Conservation (phyloP, 441 rosid species). For the Viola pubescens region DNA sequence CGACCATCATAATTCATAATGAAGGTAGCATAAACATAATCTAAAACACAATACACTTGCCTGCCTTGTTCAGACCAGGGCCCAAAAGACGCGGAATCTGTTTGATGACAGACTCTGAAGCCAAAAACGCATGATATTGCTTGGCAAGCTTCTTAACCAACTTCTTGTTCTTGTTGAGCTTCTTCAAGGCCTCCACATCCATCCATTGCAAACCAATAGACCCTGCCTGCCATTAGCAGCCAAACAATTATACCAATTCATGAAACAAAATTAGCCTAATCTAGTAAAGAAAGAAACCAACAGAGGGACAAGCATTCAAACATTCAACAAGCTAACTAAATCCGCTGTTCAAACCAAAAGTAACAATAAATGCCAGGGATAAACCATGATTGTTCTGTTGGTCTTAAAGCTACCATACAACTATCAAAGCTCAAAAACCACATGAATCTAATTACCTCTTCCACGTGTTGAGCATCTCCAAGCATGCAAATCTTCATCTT, state of each 20-base stretch:
- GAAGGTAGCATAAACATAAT: not conserved
- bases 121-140: conserved; percentile 88
- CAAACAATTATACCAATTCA: not conserved
- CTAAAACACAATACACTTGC: conserved; percentile 35
- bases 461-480: conserved; percentile 95
- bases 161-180: conserved; percentile 93
- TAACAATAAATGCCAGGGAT: not conserved
- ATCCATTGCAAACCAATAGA: conserved; percentile 65
- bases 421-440: not conserved
- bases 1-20: not conserved
- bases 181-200: conserved; percentile 92
- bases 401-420: not conserved
- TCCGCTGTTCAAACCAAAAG: not conserved
- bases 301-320: no score
- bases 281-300: not conserved
- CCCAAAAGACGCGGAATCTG: conserved; percentile 98
- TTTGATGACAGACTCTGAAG: conserved; percentile 95
- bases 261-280: not conserved
- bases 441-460: conserved; percentile 45
- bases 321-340: not conserved
- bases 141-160: conserved; percentile 94
- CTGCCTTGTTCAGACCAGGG: conserved; percentile 99
- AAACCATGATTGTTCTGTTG: not conserved
- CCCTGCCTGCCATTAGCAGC: conserved; percentile 44
- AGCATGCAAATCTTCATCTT: conserved; percentile 98